Evolutionary conservation across 2,329 filamentous ascomycete species (phyloP).

Genomic region (Fonsecaea pedrosoi): DNA sequence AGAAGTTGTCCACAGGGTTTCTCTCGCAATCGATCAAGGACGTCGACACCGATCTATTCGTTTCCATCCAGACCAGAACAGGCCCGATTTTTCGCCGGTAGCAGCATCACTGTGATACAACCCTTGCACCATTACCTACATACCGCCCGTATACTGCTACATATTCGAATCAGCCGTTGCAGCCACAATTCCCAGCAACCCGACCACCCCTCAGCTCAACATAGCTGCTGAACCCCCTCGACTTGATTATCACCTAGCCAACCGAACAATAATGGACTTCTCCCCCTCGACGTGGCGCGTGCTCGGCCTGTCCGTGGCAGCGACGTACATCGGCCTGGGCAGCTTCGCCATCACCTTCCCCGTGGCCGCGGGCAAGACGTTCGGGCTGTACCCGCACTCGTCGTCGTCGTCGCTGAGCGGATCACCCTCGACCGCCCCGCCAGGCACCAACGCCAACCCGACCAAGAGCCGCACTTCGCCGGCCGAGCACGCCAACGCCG

Average conservation of each 20-base stretch:
- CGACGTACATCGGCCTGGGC: slow-evolving; percentile 33
- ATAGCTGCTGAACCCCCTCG: neutral
- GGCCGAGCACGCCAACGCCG: slow-evolving; percentile 5
- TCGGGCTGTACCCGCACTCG: slow-evolving; percentile 29
- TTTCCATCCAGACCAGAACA: too few relatives aligned
- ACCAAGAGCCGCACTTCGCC: slow-evolving; percentile 3
- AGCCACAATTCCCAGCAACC: too few relatives aligned
- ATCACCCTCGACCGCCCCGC: neutral
- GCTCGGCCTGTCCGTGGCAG: slow-evolving; percentile 29
- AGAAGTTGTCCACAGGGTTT: neutral
- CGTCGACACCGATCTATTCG: too few relatives aligned
- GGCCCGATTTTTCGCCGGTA: too few relatives aligned
- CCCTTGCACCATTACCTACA: too few relatives aligned
- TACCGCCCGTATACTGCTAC: too few relatives aligned
- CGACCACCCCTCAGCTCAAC: too few relatives aligned
- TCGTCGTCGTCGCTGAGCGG: neutral
- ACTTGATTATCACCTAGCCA: neutral
- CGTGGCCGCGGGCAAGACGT: slow-evolving; percentile 14
- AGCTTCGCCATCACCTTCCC: slow-evolving; percentile 24
- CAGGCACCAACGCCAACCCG: slow-evolving; percentile 7
- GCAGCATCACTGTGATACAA: too few relatives aligned
- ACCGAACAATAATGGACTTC: slow-evolving; percentile 22
- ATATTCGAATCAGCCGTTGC: too few relatives aligned
- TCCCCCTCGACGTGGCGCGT: slow-evolving; percentile 33
- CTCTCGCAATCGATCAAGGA: too few relatives aligned